Conservation (phyloP, 306 rosid species). For the Vigna angularis region DNA sequence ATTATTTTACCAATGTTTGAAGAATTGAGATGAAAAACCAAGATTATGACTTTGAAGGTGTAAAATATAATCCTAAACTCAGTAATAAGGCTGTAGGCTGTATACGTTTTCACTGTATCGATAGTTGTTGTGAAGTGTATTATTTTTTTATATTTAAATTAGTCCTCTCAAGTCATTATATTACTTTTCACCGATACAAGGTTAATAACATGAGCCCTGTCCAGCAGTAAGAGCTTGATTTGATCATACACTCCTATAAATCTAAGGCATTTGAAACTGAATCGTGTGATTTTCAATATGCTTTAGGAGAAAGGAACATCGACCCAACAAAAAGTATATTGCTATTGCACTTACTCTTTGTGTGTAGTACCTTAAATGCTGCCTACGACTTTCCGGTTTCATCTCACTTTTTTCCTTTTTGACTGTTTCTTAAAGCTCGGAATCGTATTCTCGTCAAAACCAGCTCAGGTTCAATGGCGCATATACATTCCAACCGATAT, state of each 20-base stretch:
- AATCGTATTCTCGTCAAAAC: slow-evolving; percentile 55
- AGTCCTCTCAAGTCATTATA: neutral
- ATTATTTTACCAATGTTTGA: neutral
- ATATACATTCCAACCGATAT: slow-evolving; percentile 34
- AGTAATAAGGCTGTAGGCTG: neutral
- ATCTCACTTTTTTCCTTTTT: slow-evolving; percentile 25
- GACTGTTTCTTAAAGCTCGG: slow-evolving; percentile 1
- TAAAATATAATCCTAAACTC: neutral
- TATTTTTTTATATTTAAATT: neutral
- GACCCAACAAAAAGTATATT: neutral
- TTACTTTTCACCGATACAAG: neutral
- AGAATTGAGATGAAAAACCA: neutral
- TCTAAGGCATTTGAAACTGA: neutral
- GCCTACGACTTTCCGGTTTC: slow-evolving; percentile 14
- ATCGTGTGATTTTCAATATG: neutral
- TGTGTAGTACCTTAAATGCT: neutral
- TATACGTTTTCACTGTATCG: neutral
- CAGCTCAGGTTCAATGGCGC: slow-evolving; percentile 41
- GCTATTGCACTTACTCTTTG: neutral
- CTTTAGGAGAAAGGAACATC: neutral
- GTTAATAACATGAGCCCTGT: neutral
- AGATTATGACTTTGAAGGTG: neutral
- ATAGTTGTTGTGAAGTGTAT: neutral
- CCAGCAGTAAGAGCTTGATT: neutral
- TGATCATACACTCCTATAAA: neutral